Conservation (phyloP, 2,329 filamentous ascomycete genomes). For the Pseudogymnoascus sp. region DNA sequence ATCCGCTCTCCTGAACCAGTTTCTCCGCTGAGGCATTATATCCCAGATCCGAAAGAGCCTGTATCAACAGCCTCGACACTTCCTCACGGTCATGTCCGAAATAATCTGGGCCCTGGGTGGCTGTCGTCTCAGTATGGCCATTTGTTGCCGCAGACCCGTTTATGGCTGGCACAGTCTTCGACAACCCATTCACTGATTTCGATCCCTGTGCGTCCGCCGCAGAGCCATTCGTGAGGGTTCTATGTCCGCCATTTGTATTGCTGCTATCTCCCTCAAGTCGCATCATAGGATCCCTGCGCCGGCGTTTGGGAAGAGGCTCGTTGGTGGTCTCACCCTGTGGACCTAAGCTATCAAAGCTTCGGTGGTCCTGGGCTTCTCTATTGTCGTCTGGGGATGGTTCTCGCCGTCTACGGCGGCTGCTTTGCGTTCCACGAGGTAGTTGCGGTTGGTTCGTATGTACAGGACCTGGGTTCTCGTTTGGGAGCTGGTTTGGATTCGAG, state of each 20-base stretch:
- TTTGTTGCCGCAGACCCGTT: conserved; percentile 45
- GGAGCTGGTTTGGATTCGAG: conserved; percentile 20
- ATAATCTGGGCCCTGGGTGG: conserved; percentile 40
- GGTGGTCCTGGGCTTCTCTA: conserved; percentile 26
- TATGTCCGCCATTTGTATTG: conserved; percentile 45
- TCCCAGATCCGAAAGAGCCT: conserved; percentile 81
- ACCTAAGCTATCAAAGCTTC: conserved; percentile 20
- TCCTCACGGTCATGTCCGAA: conserved; percentile 87
- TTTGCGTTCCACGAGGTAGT: conserved; percentile 27
- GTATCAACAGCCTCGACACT: conserved; percentile 84
- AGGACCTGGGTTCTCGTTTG: conserved; percentile 23
- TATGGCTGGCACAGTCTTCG: conserved; percentile 36
- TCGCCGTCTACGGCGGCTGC: conserved; percentile 50
- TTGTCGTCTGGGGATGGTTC: conserved; percentile 32
- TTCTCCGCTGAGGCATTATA: conserved; percentile 69
- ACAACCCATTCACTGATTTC: conserved; percentile 38
- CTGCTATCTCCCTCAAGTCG: conserved; percentile 48
- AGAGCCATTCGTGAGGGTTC: conserved; percentile 49
- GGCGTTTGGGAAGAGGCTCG: conserved; percentile 46
- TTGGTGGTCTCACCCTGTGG: conserved; percentile 13
- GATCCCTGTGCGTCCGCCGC: conserved; percentile 31
- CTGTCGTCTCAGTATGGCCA: conserved; percentile 17
- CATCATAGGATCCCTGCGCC: conserved; percentile 50
- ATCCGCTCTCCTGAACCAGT: conserved; percentile 75
- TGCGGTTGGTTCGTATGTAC: conserved; percentile 29